Base-by-base conservation (phyloP, 768 basidiomycete species). In the Boletellus ananiceps region DNA sequence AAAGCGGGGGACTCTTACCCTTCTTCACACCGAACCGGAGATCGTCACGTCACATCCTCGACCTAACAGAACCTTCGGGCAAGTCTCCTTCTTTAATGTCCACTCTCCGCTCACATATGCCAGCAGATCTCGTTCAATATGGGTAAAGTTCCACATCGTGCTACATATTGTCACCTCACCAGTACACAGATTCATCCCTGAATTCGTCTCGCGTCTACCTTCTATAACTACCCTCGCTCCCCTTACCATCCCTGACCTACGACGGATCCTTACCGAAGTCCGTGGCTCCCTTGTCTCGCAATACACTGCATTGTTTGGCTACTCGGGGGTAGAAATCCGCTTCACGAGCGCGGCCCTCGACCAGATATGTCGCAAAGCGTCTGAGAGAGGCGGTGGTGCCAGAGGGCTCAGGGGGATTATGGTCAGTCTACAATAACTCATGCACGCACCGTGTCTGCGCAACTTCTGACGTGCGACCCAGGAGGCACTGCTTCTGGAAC, bases 121-220 rank as follows among this genome's bases (percentile, higher is more conserved):
- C 25, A 45, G 57, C 59, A 82, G 93, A 97, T 71, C 77, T 97
- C 9, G 78, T 88, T 4, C 81, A 84, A 76, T 96, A 86, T 54
- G 93, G 93, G 79, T 86, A 67, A 54, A 38, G 56, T 45, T 38
- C 31, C 40, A 33, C 46, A 25, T 16, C 8, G 8, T 31, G 27
- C 40, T 31, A 23, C 18, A 27, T 39, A 15, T n/a, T 34, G 25
- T 32, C 8, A 19, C 37, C 57, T 33, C 39, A 65, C 32, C 33
- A 15, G 39, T 27, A 23, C 36, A 27, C 50, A 88, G 88, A 3
- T 88, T 96, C 55, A 97, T 97, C 50, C 94, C 94, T 19, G 94
- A 98, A 69, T 97, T 98, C 58, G 79, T 95, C 44, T 92, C 89
- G 15, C 87, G 95, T 25, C 69, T 96, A n/a, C 94, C 94, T 5